Evolutionary conservation across 2,329 filamentous ascomycete genomes (phyloP), one percentile per base, ranked within the genome.

Genomic region (Calonectria hongkongensis): DNA sequence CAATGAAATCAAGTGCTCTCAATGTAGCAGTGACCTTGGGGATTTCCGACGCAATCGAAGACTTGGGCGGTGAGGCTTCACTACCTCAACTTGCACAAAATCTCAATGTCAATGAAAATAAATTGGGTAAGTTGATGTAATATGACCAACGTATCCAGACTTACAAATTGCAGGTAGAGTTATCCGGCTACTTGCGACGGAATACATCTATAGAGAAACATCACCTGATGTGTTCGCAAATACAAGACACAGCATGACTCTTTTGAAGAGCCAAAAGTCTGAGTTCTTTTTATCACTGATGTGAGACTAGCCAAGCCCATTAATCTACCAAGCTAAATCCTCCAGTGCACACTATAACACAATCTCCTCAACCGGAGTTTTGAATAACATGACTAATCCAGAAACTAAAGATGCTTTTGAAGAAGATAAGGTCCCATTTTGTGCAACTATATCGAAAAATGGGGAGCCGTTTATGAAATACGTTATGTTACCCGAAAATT

Each of bases 391-490:
- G 51, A 56, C 51, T 9, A 33, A 36, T 30, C 30, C 51, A 8
- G 51, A 21, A 39, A 56, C 51, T 15, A 56, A 36, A 18, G 28
- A 56, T 8, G 8, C 30, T 2, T 56, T 56, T 56, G 51, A 56
- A 36, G 51, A 56, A 2, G 4, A 25, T 10, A 36, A 56, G n/a
- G 30, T 4, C 2, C 51, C 51, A 0, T 56, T 56, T 56, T 56
- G 51, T 25, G 21, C 33, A 56, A 56, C 51, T 9, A 10, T 56
- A 3, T 56, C 51, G 9, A 56, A 56, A 15, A 56, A 39, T 7
- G 51, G 51, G n/a, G 51, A 56, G n/a, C 12, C 51, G 21, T 56
- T 56, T 9, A 56, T 56, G 30, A 8, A 56, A 39, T 56, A 56
- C 12, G n/a, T 21, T 10, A 39, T 56, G 51, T 30, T 36, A n/a